Evolutionary conservation across 495 filamentous ascomycete species (phyloP), one percentile per base, ranked within the genome.

Genomic region (Lasiosphaeria ovina): DNA sequence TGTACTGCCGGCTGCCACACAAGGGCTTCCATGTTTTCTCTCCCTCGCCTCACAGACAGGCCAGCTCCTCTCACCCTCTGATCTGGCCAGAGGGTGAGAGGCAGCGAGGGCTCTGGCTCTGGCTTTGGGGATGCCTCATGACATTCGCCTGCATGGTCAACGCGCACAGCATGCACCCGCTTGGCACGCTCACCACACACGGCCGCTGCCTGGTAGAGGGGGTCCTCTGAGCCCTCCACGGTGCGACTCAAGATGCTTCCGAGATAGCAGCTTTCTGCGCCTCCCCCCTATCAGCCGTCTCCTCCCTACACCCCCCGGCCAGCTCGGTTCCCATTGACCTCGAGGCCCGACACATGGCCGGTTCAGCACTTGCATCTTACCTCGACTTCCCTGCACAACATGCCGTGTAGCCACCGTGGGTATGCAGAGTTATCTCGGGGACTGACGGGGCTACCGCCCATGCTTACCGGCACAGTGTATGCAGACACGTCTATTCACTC

Each of bases 331-430:
- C 11, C 33, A 4, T 40, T 34, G 52, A 16, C 35, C 31, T 14
- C 48, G 7, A 49, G 31, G 31, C 17, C 31, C 32, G 4, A 6
- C 4, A 16, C 12, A 9, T n/a, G 5, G 5, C 44, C 12, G 12
- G 16, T 4, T 47, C 5, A n/a, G 12, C 12, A 11, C 44, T 47
- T 11, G 49, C 49, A 51, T 51, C 49, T 31, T 33, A 14, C 49
- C 17, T 53, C 12, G 57, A 50, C 42, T 31, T 45, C 32, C 58
- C 59, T 56, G 24, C 35, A 51, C 35, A 34, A 35, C 59, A 50
- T 52, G 17, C 17, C 16, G 44, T 47, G 12, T 47, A 9, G 12
- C 44, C 44, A 14, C 44, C 12, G 7, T 47, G 2, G 4, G 12
- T n/a, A 47, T 47, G 44, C 44, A n/a, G 16, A 14, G 16, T 47